Percentiles rank a stretch among this genome's conserved stretches.
Conservation (phyloP, 257 asterid species). For the Solanum piurae region DNA sequence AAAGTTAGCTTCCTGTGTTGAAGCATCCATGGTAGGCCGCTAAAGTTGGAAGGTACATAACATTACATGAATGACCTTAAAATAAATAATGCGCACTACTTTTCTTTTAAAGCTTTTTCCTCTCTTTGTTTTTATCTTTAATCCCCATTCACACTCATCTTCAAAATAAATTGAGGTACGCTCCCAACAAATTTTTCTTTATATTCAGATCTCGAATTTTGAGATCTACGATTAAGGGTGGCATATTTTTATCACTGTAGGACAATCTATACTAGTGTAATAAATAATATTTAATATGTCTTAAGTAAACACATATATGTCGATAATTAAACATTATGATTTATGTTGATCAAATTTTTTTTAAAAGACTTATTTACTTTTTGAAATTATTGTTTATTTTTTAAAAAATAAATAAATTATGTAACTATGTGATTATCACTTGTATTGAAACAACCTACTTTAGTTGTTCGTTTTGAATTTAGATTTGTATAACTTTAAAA, state of each 20-base stretch:
- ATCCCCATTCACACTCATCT: not conserved
- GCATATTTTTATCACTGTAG: rapidly evolving
- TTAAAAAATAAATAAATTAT: too few species aligned
- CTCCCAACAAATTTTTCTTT: too few species aligned
- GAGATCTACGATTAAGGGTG: not conserved
- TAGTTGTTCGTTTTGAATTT: too few species aligned
- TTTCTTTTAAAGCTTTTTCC: not conserved
- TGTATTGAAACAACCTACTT: not conserved
- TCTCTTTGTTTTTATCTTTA: not conserved
- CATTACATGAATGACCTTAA: not conserved
- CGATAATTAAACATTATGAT: too few species aligned
- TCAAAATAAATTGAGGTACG: not conserved
- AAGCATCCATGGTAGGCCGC: not conserved
- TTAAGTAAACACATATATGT: not conserved
- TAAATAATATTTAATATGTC: not conserved
- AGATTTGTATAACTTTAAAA: not conserved
- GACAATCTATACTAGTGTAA: not conserved
- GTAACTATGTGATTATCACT: not conserved
- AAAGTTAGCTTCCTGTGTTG: not conserved
- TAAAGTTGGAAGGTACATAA: not conserved
- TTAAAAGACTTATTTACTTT: too few species aligned
- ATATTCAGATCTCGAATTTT: rapidly evolving
- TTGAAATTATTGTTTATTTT: too few species aligned
- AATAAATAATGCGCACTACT: not conserved
- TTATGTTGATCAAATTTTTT: too few species aligned